A percentile compares a stretch with the other conserved stretches of the same genome.
Conservation (phyloP, 2,329 filamentous ascomycete species). For the Aurifilum marmelostoma region DNA sequence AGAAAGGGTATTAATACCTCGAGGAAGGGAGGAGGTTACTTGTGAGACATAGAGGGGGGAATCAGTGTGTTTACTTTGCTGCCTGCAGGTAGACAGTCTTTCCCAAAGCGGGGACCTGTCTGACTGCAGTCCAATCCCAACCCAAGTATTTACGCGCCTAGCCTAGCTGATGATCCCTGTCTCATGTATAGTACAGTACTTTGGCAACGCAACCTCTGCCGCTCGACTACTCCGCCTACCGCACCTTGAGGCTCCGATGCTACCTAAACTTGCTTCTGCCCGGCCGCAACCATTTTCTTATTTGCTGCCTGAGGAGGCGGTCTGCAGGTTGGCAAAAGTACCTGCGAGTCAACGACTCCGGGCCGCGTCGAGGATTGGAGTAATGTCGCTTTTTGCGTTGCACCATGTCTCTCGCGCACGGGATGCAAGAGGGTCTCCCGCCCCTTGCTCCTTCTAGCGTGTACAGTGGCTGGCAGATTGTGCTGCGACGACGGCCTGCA, state of each 20-base stretch:
- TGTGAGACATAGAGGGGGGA: background rate
- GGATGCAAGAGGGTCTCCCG: too few relatives aligned
- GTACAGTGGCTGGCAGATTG: background rate
- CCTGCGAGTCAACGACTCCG: background rate
- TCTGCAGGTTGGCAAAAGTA: background rate
- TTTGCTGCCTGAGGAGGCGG: background rate
- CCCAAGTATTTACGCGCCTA: background rate
- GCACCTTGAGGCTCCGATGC: background rate
- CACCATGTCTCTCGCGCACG: too few relatives aligned
- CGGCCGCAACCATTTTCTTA: background rate
- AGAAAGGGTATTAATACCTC: background rate
- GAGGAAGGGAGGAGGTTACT: background rate
- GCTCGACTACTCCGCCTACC: too few relatives aligned
- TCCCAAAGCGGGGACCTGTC: background rate
- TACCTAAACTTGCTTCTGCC: background rate
- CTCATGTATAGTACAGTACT: background rate
- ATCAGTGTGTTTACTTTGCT: background rate
- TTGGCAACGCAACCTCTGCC: background rate
- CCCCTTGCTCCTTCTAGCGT: background rate
- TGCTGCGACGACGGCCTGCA: background rate
- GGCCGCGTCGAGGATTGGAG: too few relatives aligned
- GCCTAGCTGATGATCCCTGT: background rate
- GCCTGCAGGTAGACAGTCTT: background rate
- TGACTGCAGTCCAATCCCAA: background rate
- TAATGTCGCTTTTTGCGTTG: too few relatives aligned